These are phyloP conservation scores for Russula ochroleuca DNA, from an alignment of 768 basidiomycete genomes.

Conservation along the genomic window DNA sequence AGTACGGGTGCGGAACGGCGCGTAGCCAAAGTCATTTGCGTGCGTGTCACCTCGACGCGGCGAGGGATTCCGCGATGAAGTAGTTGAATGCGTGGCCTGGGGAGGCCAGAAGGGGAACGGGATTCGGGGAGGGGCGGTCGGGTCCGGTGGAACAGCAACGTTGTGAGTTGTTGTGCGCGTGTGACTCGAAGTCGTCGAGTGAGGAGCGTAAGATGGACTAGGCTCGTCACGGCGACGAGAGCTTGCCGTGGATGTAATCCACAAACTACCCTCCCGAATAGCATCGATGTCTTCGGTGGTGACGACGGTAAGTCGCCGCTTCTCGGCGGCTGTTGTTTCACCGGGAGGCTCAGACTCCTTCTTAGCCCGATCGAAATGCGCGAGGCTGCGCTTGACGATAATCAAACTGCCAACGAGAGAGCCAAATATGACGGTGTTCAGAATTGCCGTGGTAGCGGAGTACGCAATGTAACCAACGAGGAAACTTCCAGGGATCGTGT, in stretches of 20 bases:
- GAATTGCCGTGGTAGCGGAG: slow-evolving; percentile 46
- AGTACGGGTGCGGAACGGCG: slow-evolving; percentile 54
- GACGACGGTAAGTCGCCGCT: slow-evolving; percentile 52
- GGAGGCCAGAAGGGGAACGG: slow-evolving; percentile 52
- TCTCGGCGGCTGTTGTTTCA: slow-evolving; percentile 45
- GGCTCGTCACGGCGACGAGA: slow-evolving; percentile 41
- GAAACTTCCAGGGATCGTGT: slow-evolving; percentile 48
- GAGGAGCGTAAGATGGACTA: slow-evolving; percentile 57
- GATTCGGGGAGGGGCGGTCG: slow-evolving; percentile 40
- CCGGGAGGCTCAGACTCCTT: slow-evolving; percentile 38
- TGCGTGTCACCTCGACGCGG: slow-evolving; percentile 44
- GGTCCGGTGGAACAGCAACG: slow-evolving; percentile 31
- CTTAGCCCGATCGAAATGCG: slow-evolving; percentile 46
- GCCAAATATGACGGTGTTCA: slow-evolving; percentile 52
- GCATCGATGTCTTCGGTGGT: slow-evolving; percentile 68
- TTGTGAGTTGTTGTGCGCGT: slow-evolving; percentile 37
- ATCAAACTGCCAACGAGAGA: slow-evolving; percentile 60
- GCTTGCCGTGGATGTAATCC: slow-evolving; percentile 66
- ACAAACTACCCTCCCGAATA: slow-evolving; percentile 72
- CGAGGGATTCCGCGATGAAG: slow-evolving; percentile 50
- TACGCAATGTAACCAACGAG: slow-evolving; percentile 62
- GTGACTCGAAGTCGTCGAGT: slow-evolving; percentile 53
- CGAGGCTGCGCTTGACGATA: slow-evolving; percentile 60
- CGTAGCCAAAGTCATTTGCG: slow-evolving; percentile 43
- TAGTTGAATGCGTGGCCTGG: slow-evolving; percentile 37